phyloP scores from a whole-genome alignment of 73 alveolate species.

The Paramecium biaurelia region DNA sequence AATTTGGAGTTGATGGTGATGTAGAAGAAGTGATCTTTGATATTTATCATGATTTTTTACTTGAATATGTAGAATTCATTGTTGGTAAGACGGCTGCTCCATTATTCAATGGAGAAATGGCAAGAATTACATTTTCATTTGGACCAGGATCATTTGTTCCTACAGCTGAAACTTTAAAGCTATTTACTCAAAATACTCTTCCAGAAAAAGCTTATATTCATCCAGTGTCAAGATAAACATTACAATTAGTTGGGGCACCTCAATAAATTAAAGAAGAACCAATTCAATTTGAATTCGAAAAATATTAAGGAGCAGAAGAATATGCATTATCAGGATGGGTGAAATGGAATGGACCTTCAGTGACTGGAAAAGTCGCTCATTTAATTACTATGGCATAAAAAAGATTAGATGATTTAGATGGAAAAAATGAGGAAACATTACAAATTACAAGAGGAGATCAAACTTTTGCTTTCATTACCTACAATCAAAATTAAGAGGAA shows the following conservation, averaged over 20 bases:
- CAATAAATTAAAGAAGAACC: background rate
- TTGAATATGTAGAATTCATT: constrained; percentile 8
- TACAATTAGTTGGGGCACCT: constrained; percentile 1
- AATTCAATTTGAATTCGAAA: constrained; percentile 1
- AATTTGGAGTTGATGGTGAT: constrained; percentile 47
- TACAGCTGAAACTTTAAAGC: background rate
- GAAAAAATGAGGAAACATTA: constrained; percentile 19
- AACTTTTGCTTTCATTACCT: background rate
- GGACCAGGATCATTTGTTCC: constrained; percentile 40
- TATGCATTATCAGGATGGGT: constrained; percentile 47
- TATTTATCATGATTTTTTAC: constrained; percentile 13
- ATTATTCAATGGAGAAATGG: constrained; percentile 29
- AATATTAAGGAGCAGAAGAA: constrained; percentile 42
- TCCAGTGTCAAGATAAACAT: constrained; percentile 30
- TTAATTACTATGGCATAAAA: background rate
- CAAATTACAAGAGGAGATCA: background rate
- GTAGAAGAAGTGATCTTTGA: background rate
- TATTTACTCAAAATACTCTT: background rate
- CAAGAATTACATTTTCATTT: background rate
- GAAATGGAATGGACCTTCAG: constrained; percentile 13
- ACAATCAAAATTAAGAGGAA: background rate
- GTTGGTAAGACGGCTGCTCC: constrained; percentile 39
- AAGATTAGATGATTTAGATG: constrained; percentile 35
- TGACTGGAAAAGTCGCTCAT: constrained; percentile 3
- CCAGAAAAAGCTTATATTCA: constrained; percentile 45